Evolutionary conservation across 73 alveolate species (phyloP).

Genomic region (Uronychia setigera): DNA sequence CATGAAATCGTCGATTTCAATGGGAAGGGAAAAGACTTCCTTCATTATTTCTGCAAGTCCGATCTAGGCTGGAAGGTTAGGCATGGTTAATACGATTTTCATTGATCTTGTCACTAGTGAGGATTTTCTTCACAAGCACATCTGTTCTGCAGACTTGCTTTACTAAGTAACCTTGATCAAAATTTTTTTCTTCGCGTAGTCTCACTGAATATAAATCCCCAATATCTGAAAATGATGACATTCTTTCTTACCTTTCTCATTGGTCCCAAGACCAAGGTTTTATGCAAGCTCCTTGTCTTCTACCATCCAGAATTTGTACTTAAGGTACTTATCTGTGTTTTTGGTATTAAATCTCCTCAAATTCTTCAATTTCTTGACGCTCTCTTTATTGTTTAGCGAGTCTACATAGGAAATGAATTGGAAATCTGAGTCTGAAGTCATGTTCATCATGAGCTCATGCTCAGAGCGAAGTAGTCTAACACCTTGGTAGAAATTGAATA

Average conservation of each 20-base stretch:
- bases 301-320: constrained; percentile 57
- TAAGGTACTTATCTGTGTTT: constrained; percentile 56
- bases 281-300: constrained; percentile 57
- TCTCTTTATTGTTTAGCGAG: constrained; percentile 5
- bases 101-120: constrained; percentile 11
- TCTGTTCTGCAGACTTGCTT: constrained; percentile 16
- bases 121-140: constrained; percentile 14
- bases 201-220: constrained; percentile 56
- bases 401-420: constrained; percentile 49
- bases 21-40: constrained; percentile 31
- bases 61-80: background rate
- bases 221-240: background rate
- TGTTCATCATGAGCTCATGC: constrained; percentile 49
- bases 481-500: constrained; percentile 61
- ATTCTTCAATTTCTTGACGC: constrained; percentile 48
- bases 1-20: constrained; percentile 56
- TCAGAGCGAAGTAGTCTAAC: constrained; percentile 35
- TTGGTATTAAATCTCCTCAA: constrained; percentile 56
- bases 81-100: background rate
- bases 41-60: constrained; percentile 20
- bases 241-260: background rate
- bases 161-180: background rate
- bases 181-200: background rate
- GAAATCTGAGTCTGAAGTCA: constrained; percentile 36
- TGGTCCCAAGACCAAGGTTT: constrained; percentile 35